These are phyloP conservation scores for Zygosaccharomyces lentus DNA, from an alignment of 805 yeast species.

Conservation along the genomic window DNA sequence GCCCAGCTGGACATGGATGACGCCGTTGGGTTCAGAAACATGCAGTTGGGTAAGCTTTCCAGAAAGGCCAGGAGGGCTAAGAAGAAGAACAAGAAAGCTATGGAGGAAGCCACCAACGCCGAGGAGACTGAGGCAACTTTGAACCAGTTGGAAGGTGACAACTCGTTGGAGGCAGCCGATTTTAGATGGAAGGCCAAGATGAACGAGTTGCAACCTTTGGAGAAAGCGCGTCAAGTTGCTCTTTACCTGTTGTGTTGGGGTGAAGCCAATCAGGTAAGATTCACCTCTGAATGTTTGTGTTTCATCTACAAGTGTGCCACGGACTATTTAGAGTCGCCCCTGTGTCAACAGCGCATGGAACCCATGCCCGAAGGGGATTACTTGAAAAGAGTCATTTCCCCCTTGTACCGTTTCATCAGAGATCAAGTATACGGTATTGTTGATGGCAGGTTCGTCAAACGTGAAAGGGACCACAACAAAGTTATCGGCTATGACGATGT, in stretches of 20 bases:
- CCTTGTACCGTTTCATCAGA: conserved; percentile 75
- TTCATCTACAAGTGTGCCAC: conserved; percentile 92
- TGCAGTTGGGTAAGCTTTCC: conserved; percentile 70
- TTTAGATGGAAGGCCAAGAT: conserved; percentile 79
- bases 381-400: conserved; percentile 88
- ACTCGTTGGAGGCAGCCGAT: conserved; percentile 77
- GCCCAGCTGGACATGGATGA: conserved; percentile 85
- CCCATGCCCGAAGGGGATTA: conserved; percentile 86
- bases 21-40: conserved; percentile 75
- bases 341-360: conserved; percentile 81
- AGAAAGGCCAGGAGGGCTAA: conserved; percentile 77
- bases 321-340: conserved; percentile 84
- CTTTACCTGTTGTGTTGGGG: conserved; percentile 79
- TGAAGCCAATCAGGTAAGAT: conserved; percentile 91
- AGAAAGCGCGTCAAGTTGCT: conserved; percentile 74
- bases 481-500: conserved; percentile 95
- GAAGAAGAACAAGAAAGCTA: conserved; percentile 75
- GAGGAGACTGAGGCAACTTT: conserved; percentile 56
- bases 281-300: conserved; percentile 84
- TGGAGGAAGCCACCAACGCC: conserved; percentile 54
- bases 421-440: conserved; percentile 76
- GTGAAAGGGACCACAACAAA: conserved; percentile 79
- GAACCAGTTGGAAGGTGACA: conserved; percentile 74
- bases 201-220: conserved; percentile 68
- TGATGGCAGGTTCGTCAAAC: conserved; percentile 77